Evolutionary conservation across 208 protist genomes (phyloP).

Genomic region (Phytomonas sp.): DNA sequence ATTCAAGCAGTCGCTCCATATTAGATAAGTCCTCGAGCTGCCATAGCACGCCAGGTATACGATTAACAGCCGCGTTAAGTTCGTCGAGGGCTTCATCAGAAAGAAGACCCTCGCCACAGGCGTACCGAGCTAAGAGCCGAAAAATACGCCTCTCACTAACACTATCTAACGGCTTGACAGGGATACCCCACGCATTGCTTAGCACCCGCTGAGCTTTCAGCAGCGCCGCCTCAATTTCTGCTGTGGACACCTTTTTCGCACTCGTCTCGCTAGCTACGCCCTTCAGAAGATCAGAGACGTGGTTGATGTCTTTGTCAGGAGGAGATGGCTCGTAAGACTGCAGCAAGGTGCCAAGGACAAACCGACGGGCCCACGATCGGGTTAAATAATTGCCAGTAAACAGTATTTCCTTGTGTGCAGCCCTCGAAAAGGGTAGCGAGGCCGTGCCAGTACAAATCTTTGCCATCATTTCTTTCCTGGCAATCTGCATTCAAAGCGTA

Average conservation of each 20-base stretch:
- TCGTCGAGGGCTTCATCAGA: conserved; percentile 47
- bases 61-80: conserved; percentile 32
- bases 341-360: conserved; percentile 72
- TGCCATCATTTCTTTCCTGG: not conserved
- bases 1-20: conserved; percentile 55
- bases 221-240: conserved; percentile 34
- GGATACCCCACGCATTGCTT: conserved; percentile 49
- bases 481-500: not conserved
- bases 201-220: conserved; percentile 49
- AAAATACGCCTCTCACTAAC: conserved; percentile 67
- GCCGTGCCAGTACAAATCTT: not conserved
- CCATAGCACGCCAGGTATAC: conserved; percentile 37
- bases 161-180: conserved; percentile 45
- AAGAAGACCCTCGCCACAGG: conserved; percentile 49
- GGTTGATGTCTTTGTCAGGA: not conserved
- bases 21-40: conserved; percentile 33
- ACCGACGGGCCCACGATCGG: conserved; percentile 54
- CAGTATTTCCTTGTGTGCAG: not conserved
- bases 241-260: not conserved
- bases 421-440: not conserved
- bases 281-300: not conserved
- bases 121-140: conserved; percentile 69
- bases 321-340: conserved; percentile 46
- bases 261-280: conserved; percentile 1
- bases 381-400: conserved; percentile 64